Evolutionary conservation across 768 basidiomycete species (phyloP).

Genomic region (Grammothele lineata): DNA sequence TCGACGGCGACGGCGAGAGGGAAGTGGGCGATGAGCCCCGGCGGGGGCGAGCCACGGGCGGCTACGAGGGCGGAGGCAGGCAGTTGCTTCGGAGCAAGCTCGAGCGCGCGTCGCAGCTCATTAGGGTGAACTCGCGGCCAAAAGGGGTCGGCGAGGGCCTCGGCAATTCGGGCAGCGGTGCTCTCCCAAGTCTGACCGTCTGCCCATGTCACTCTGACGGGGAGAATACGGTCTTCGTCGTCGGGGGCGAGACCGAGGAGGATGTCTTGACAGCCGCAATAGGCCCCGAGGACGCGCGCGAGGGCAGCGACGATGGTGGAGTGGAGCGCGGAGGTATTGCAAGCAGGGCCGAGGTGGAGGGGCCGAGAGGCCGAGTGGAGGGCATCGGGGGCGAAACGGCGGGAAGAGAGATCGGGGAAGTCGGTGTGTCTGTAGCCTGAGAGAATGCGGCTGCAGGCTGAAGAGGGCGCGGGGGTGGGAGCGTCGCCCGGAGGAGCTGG

Average conservation of each 20-base stretch:
- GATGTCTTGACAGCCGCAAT: slow-evolving; percentile 14
- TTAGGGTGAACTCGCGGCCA: slow-evolving; percentile 3
- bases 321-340: neutral
- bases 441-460: slow-evolving; percentile 9
- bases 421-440: slow-evolving; percentile 15
- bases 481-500: neutral
- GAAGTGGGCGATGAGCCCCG: neutral
- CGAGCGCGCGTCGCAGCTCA: slow-evolving; percentile 5
- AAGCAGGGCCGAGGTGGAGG: neutral
- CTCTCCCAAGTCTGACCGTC: slow-evolving; percentile 6
- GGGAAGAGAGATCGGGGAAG: slow-evolving; percentile 17
- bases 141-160: neutral
- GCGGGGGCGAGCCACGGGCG: neutral
- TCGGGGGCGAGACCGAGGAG: slow-evolving; percentile 5
- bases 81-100: slow-evolving; percentile 10
- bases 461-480: neutral
- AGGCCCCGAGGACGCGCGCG: slow-evolving; percentile 15
- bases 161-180: neutral
- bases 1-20: slow-evolving; percentile 3
- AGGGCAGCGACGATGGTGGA: slow-evolving; percentile 5
- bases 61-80: slow-evolving; percentile 11
- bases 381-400: slow-evolving; percentile 11
- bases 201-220: slow-evolving; percentile 10
- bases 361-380: slow-evolving; percentile 8
- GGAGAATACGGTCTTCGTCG: slow-evolving; percentile 2